Percentiles rank a stretch among this genome's conserved stretches.
Evolutionary conservation across 2,329 filamentous ascomycete genomes (phyloP).

Genomic region (Alternaria alternata): DNA sequence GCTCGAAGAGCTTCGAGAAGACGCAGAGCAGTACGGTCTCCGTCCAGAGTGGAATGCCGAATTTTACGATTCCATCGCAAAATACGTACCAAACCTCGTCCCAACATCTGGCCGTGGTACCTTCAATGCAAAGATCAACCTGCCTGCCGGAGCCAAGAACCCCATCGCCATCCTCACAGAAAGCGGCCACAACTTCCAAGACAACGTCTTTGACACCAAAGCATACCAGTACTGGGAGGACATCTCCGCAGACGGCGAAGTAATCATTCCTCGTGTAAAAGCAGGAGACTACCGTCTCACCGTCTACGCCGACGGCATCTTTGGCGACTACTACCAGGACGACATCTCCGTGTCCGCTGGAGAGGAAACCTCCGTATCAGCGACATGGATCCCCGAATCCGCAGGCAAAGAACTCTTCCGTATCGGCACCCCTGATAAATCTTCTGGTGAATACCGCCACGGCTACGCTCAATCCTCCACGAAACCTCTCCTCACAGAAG

Average conservation of each 20-base stretch:
- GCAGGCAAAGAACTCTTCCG: conserved; percentile 68
- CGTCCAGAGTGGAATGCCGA: conserved; percentile 62
- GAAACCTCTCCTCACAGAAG: conserved; percentile 56
- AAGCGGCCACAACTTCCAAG: conserved; percentile 64
- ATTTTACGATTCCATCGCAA: conserved; percentile 71
- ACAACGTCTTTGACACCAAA: conserved; percentile 63
- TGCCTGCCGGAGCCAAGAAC: conserved; percentile 61
- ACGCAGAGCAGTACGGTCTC: conserved; percentile 61
- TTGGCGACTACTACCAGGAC: conserved; percentile 67
- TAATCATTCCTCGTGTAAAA: conserved; percentile 63
- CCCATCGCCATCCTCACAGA: conserved; percentile 65
- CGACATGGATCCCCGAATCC: conserved; percentile 62
- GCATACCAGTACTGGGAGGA: conserved; percentile 69
- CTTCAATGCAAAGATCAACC: conserved; percentile 59
- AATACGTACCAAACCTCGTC: conserved; percentile 67
- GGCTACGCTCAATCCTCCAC: conserved; percentile 63
- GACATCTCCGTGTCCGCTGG: conserved; percentile 56
- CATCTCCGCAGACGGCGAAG: conserved; percentile 57
- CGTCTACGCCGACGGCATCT: conserved; percentile 68
- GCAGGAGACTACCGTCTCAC: conserved; percentile 69
- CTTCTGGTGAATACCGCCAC: conserved; percentile 67
- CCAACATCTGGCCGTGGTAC: conserved; percentile 61
- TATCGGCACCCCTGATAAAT: conserved; percentile 69
- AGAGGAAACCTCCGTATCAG: conserved; percentile 42
- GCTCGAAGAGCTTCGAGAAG: conserved; percentile 57